Evolutionary conservation across 192 early-diverging fungal genomes (phyloP), one percentile per base, ranked within the genome.

Genomic region (Coemansia sp.): DNA sequence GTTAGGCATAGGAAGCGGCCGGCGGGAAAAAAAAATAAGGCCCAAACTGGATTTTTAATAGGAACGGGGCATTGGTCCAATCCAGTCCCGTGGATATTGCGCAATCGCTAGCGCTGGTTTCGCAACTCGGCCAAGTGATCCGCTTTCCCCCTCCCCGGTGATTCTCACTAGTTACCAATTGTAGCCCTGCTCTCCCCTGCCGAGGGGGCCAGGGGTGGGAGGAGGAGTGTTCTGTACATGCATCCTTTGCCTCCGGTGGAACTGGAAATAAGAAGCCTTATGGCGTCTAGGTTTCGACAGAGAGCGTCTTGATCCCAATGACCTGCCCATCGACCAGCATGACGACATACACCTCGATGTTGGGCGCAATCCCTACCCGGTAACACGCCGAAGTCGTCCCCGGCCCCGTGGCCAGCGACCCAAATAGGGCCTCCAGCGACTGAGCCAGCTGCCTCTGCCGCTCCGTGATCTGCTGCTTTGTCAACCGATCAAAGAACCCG

Each of bases 301-400:
- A 72, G 9, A 72, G 45, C 20, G 68, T 72, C 36, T 64, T 72
- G 28, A 72, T 59, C 19, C 68, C 68, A 3, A 72, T 49, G 8
- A 54, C 52, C 49, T 72, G 68, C 0, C 68, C 68, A 26, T 72
- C 68, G 16, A 72, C 47, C 4, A 72, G 61, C 61, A 72, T 72
- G 7, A 72, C 68, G 22, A 72, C 68, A 36, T 72, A 72, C 1
- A 72, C 56, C 28, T 72, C 68, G 37, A 72, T 64, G 31, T 56
- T 64, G 0, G 68, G 68, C 33, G 44, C 19, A 19, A 72, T 40
- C 3, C 68, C 68, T 11, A 72, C 46, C 10, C 68, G 52, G 31
- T 72, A 72, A 31, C 59, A 72, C 18, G 61, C 68, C 17, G 40
- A 30, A 12, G 40, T 44, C 1, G 61, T 23, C 2, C 68, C 68